Conservation (phyloP, 495 filamentous ascomycete genomes). For the Tuber borchii region DNA sequence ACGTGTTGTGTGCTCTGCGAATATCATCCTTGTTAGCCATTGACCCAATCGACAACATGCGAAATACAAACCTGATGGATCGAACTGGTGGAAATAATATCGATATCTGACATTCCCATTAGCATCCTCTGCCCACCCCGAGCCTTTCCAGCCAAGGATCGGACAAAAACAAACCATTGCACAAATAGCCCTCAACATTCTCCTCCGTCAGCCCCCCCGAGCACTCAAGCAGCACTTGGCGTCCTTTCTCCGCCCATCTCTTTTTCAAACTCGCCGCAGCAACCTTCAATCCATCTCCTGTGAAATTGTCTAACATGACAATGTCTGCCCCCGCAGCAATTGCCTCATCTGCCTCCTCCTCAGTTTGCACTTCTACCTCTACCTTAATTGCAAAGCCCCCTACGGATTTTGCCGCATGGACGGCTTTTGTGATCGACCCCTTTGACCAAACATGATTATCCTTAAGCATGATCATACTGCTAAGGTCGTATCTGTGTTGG, state of each 20-base stretch:
- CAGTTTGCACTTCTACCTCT: slow-evolving; percentile 86
- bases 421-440: slow-evolving; percentile 74
- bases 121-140: slow-evolving; percentile 5
- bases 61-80: slow-evolving; percentile 68
- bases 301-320: slow-evolving; percentile 96
- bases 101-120: slow-evolving; percentile 58
- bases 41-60: not conserved
- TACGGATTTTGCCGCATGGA: slow-evolving; percentile 71
- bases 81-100: slow-evolving; percentile 89
- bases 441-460: slow-evolving; percentile 95
- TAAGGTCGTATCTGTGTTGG: slow-evolving; percentile 83
- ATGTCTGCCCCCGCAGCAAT: slow-evolving; percentile 87
- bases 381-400: slow-evolving; percentile 88
- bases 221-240: slow-evolving; percentile 74
- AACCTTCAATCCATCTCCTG: slow-evolving; percentile 61
- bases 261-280: slow-evolving; percentile 67
- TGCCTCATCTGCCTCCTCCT: slow-evolving; percentile 83
- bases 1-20: slow-evolving; percentile 65
- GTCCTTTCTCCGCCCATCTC: slow-evolving; percentile 59
- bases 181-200: slow-evolving; percentile 74
- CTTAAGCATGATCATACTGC: slow-evolving; percentile 95
- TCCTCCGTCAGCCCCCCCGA: slow-evolving; percentile 81
- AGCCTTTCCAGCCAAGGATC: not conserved
- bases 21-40: slow-evolving; percentile 23
- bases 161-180: slow-evolving; percentile 52